Conservation (phyloP, 2,329 filamentous ascomycete species). For the Colletotrichum paranaense region DNA sequence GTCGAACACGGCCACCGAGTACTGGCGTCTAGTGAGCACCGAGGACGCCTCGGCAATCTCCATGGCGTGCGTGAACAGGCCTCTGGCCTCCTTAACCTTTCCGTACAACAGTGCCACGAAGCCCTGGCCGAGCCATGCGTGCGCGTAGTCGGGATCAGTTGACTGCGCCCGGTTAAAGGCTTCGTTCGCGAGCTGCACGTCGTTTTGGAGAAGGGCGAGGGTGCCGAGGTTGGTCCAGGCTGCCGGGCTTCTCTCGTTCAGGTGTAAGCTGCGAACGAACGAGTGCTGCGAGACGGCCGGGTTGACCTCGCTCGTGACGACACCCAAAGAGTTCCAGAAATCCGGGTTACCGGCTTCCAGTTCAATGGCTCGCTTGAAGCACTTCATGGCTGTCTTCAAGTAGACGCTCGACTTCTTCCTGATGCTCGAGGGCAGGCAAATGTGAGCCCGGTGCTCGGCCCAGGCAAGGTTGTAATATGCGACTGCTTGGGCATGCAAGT, state of each 20-base stretch:
- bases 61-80: conserved; percentile 92
- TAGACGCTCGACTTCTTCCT: conserved; percentile 74
- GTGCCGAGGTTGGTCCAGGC: conserved; percentile 93
- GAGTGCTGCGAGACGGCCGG: conserved; percentile 92
- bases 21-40: conserved; percentile 80
- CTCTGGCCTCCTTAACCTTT: conserved; percentile 80
- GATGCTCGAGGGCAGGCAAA: conserved; percentile 65
- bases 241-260: conserved; percentile 88
- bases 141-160: conserved; percentile 90
- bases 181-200: conserved; percentile 87
- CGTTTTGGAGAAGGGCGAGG: conserved; percentile 85
- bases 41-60: conserved; percentile 87
- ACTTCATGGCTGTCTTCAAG: conserved; percentile 83
- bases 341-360: conserved; percentile 93
- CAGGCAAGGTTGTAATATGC: conserved; percentile 97
- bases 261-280: conserved; percentile 89
- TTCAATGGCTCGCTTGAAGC: conserved; percentile 96
- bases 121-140: conserved; percentile 95
- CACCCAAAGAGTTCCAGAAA: conserved; percentile 96
- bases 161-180: conserved; percentile 93
- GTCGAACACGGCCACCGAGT: conserved; percentile 85
- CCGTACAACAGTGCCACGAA: conserved; percentile 83
- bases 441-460: conserved; percentile 87
- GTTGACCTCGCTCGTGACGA: conserved; percentile 88
- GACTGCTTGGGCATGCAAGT: conserved; percentile 91